Percentiles rank a stretch among this genome's conserved stretches.
These are phyloP conservation scores for Scutellaria barbata DNA, from an alignment of 257 asterid genomes.

Conservation along the genomic window DNA sequence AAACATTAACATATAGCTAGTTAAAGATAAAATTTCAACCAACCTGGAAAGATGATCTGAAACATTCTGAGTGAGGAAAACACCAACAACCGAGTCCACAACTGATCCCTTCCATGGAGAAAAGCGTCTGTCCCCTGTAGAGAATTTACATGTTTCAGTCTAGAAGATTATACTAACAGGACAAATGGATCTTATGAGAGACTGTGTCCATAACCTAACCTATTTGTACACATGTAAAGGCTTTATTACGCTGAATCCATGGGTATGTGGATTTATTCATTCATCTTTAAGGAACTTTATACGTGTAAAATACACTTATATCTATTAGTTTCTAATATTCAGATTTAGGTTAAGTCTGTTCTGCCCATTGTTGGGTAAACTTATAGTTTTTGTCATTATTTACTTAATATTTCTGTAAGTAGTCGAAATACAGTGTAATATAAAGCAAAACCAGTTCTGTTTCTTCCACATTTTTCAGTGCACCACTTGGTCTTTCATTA, in stretches of 20 bases:
- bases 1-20: conserved; percentile 8
- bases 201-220: background rate
- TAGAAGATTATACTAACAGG: conserved; percentile 27
- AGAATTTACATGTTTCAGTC: conserved; percentile 28
- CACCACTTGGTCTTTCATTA: background rate
- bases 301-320: conserved; percentile 3
- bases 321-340: conserved; percentile 12
- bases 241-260: conserved; percentile 18
- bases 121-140: conserved; percentile 69
- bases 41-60: conserved; percentile 81
- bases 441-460: background rate
- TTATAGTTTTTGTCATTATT: conserved; percentile 6
- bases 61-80: conserved; percentile 79
- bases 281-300: conserved; percentile 17
- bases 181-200: conserved; percentile 2
- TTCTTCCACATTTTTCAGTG: background rate
- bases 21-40: conserved; percentile 25
- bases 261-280: conserved; percentile 3
- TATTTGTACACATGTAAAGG: background rate
- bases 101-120: conserved; percentile 86
- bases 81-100: conserved; percentile 78
- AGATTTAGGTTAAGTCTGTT: conserved; percentile 20
- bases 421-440: conserved; percentile 18
- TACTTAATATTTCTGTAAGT: conserved; percentile 16
- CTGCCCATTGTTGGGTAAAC: conserved; percentile 11